Evolutionary conservation across 2,329 filamentous ascomycete genomes (phyloP).

Genomic region (Davidsoniella eucalypti): DNA sequence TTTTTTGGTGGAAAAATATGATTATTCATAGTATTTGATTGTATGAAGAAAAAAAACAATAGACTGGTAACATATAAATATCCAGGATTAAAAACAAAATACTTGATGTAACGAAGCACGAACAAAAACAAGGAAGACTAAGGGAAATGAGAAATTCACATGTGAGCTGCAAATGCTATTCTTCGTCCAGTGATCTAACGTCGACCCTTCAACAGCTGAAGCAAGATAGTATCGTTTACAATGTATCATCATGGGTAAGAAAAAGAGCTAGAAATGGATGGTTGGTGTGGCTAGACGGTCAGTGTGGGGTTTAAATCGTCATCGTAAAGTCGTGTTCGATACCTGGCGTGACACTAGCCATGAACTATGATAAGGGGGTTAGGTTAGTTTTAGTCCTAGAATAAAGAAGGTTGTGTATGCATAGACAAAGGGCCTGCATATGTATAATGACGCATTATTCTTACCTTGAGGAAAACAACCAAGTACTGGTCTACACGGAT

Average conservation of each 20-base stretch:
- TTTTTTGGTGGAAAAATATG: too few relatives aligned
- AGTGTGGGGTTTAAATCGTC: constrained; percentile 46
- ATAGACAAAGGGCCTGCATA: background rate
- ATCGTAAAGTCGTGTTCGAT: constrained; percentile 98
- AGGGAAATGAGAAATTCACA: too few relatives aligned
- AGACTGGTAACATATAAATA: too few relatives aligned
- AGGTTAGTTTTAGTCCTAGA: constrained; percentile 16
- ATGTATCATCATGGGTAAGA: too few relatives aligned
- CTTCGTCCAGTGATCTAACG: too few relatives aligned
- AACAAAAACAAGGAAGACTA: background rate
- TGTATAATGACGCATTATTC: constrained; percentile 14
- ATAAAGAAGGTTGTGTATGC: background rate
- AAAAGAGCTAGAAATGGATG: background rate
- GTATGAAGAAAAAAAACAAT: background rate
- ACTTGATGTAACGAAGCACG: background rate
- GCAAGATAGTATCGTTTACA: too few relatives aligned
- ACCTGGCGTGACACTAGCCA: constrained; percentile 80
- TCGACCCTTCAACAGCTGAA: too few relatives aligned
- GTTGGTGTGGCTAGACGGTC: too few relatives aligned
- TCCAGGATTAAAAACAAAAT: background rate
- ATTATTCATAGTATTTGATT: background rate
- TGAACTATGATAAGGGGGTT: constrained; percentile 33
- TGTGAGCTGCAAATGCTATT: too few relatives aligned
- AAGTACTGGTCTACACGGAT: constrained; percentile 81
- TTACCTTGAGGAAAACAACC: constrained; percentile 71